Percentiles rank a stretch among this genome's conserved stretches.
phyloP scores from a whole-genome alignment of 2,329 filamentous ascomycete genomes.

The Thielaviopsis punctulata region DNA sequence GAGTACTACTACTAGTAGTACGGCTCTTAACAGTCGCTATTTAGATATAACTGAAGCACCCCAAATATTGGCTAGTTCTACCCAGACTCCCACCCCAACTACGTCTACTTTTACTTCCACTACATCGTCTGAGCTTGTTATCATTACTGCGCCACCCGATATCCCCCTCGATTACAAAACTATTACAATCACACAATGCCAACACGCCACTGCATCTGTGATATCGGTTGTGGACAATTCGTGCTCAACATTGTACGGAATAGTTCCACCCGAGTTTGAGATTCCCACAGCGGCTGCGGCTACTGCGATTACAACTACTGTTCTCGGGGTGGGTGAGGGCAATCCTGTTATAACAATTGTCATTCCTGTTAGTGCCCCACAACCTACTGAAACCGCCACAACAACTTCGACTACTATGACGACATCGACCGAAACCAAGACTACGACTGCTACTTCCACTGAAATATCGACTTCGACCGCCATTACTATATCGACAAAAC shows the following conservation, averaged over 20 bases:
- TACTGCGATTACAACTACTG: slow-evolving; percentile 5
- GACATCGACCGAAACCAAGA: not conserved
- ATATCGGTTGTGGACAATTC: not conserved
- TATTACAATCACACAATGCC: slow-evolving; percentile 8
- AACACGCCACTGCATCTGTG: not conserved
- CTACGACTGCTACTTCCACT: not conserved
- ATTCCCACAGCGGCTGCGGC: slow-evolving; percentile 1
- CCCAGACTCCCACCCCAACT: not conserved
- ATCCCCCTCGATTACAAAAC: slow-evolving; percentile 7
- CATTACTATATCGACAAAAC: not conserved
- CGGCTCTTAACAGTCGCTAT: not conserved
- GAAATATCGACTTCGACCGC: not conserved
- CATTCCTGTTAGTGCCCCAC: not conserved
- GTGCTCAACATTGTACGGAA: slow-evolving; percentile 5
- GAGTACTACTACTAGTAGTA: not conserved
- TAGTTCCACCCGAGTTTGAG: slow-evolving; percentile 5
- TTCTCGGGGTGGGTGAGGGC: slow-evolving; percentile 1
- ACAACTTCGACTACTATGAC: not conserved
- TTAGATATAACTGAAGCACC: slow-evolving; percentile 7
- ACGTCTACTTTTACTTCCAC: not conserved
- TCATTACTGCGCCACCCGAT: slow-evolving; percentile 4
- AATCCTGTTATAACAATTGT: slow-evolving; percentile 10
- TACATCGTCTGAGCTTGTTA: not conserved
- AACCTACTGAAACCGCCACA: not conserved
- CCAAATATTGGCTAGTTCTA: not conserved